Evolutionary conservation across 768 basidiomycete species (phyloP), one percentile per base, ranked within the genome.

Genomic region (Phanerodontia chrysosporium): DNA sequence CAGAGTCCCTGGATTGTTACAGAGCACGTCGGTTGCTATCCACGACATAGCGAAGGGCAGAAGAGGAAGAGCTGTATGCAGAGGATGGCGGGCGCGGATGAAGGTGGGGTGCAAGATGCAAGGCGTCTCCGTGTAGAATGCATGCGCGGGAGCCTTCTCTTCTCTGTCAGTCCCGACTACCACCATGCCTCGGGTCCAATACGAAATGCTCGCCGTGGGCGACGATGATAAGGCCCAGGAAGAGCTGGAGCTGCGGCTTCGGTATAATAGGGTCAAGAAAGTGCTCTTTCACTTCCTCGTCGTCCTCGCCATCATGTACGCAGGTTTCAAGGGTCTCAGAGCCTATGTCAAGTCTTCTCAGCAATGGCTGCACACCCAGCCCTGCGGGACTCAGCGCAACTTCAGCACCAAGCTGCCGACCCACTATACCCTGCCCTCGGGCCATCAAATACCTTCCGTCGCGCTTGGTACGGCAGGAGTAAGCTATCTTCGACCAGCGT

Each of bases 361-460:
- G 42, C 29, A 51, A 22, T 58, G 62, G 39, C 39, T 51, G 39
- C 52, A 32, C 36, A 29, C 13, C 27, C n/a, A 53, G 14, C 52
- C 35, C 7, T 53, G 52, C 35, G 24, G 36, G 13, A 3, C 36
- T 7, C 36, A 25, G 2, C n/a, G 58, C 39, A 56, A 59, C 51
- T n/a, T 35, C 22, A 30, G 14, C 28, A 59, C 73, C 55, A 46
- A 59, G 29, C 68, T 77, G 14, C 74, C 84, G 0, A 78, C 74
- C 6, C 75, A 85, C 67, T 87, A 77, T 65, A 79, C 76, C 0
- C 74, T 90, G 14, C 83, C 85, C 3, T 87, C 85, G 32, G 88
- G 88, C 0, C 82, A 86, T 63, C 77, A 79, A 61, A 88, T 90
- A 29, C 88, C 88, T 0, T 76, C 82, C 13, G 78, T 89, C 46